Conservation (phyloP, 345 rosid genomes). For the Lumnitzera racemosa region DNA sequence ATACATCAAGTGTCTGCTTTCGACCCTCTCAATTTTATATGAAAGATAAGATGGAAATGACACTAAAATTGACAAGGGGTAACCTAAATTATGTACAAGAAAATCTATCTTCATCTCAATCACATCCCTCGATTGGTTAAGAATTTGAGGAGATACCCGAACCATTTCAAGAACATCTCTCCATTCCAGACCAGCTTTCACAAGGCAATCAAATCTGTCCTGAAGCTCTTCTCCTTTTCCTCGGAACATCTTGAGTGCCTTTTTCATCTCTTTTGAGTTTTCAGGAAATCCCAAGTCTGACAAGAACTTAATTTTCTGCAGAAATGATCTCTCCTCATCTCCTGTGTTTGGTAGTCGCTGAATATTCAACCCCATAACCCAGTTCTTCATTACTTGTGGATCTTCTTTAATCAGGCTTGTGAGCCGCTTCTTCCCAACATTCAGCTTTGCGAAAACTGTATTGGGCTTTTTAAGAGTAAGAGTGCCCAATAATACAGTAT, state of each 20-base stretch:
- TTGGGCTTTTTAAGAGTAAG: conserved; percentile 46
- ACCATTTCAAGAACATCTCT: conserved; percentile 48
- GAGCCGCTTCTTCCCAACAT: conserved; percentile 47
- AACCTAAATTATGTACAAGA: conserved; percentile 46
- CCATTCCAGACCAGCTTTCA: conserved; percentile 54
- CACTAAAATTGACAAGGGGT: conserved; percentile 35
- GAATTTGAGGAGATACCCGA: conserved; percentile 52
- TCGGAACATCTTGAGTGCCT: conserved; percentile 43
- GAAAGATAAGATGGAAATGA: conserved; percentile 47
- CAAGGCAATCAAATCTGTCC: conserved; percentile 68
- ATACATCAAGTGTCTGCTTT: conserved; percentile 55
- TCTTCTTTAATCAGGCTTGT: conserved; percentile 40
- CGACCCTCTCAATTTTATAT: conserved; percentile 38
- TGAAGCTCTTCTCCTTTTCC: conserved; percentile 58
- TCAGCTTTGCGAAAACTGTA: conserved; percentile 34
- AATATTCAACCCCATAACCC: conserved; percentile 31
- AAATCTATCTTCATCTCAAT: conserved; percentile 46
- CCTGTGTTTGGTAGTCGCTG: conserved; percentile 26
- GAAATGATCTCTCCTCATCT: conserved; percentile 20
- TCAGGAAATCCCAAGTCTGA: conserved; percentile 44
- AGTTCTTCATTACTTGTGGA: conserved; percentile 48
- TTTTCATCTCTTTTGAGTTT: conserved; percentile 28
- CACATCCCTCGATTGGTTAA: conserved; percentile 40
- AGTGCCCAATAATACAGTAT: conserved; percentile 42
- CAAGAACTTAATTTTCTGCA: conserved; percentile 50